These are phyloP conservation scores for Pelagophyceae sp. DNA, from an alignment of 352 stramenopile genomes.

Conservation along the genomic window DNA sequence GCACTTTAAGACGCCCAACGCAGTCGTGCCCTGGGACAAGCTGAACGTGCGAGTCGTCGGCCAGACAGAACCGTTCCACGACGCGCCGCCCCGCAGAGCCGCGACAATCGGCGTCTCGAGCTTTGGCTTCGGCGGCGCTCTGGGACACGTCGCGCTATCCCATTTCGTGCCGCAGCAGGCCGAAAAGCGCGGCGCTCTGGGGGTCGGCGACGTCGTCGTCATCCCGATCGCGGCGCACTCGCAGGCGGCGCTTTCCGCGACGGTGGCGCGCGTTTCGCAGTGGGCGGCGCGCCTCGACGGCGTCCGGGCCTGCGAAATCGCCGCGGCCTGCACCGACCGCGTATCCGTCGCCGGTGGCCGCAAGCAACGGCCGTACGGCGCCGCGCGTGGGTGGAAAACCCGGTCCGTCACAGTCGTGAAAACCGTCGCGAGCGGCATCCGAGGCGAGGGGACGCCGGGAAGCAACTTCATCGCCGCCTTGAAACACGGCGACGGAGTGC, in stretches of 20 bases:
- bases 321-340: not conserved
- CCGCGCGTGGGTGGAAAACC: too few relatives aligned
- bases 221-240: not conserved
- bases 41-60: conserved; percentile 1
- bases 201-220: not conserved
- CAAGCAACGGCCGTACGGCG: too few relatives aligned
- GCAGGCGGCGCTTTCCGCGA: not conserved
- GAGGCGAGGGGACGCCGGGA: too few relatives aligned
- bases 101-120: not conserved
- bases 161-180: too few relatives aligned
- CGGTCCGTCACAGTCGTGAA: too few relatives aligned
- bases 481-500: too few relatives aligned
- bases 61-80: not conserved
- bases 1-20: conserved; percentile 18
- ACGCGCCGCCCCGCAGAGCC: too few relatives aligned
- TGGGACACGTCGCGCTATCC: conserved; percentile 3
- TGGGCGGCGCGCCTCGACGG: not conserved
- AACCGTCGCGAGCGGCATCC: too few relatives aligned
- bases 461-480: too few relatives aligned
- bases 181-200: not conserved
- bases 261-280: not conserved
- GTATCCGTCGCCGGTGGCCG: too few relatives aligned
- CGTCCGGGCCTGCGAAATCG: not conserved
- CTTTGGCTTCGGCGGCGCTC: conserved; percentile 17
- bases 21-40: not conserved